Percentiles rank a stretch among this genome's conserved stretches.
phyloP scores from a whole-genome alignment of 108 stramenopile genomes.

The Cyclotella distinguenda region DNA sequence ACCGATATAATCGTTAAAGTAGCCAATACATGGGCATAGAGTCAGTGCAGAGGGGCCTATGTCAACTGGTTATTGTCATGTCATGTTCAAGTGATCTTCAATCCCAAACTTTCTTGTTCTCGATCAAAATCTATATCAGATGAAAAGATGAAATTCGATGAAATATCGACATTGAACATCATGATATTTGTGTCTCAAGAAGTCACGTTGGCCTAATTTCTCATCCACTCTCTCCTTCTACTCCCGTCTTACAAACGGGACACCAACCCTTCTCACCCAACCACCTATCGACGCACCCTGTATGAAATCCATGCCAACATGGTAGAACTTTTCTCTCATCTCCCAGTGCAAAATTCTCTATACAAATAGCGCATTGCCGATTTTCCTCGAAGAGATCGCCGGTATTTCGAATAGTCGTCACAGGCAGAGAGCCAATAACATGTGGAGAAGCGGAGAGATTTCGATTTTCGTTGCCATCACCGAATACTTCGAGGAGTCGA shows the following conservation, averaged over 20 bases:
- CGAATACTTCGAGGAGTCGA: constrained; percentile 56
- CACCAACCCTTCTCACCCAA: constrained; percentile 60
- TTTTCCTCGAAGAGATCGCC: constrained; percentile 54
- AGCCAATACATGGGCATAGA: no score
- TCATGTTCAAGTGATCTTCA: no score
- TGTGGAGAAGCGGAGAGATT: constrained; percentile 45
- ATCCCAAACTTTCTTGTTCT: no score
- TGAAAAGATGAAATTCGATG: no score
- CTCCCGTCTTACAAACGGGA: constrained; percentile 71
- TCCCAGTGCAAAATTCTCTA: constrained; percentile 73
- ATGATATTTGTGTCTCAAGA: no score
- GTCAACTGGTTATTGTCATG: no score
- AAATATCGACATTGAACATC: no score
- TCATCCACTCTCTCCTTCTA: no score
- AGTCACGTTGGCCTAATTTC: no score
- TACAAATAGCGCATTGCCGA: constrained; percentile 74
- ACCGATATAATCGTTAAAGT: no score
- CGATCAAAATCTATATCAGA: no score
- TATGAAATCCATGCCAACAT: constrained; percentile 87
- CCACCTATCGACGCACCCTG: constrained; percentile 80
- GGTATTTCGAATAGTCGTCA: constrained; percentile 13
- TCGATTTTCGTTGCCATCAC: constrained; percentile 67
- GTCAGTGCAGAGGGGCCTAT: no score
- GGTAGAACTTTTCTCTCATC: constrained; percentile 74
- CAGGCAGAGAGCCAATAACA: constrained; percentile 54